phyloP scores from a whole-genome alignment of 768 basidiomycete genomes.

The Mycena latifolia region DNA sequence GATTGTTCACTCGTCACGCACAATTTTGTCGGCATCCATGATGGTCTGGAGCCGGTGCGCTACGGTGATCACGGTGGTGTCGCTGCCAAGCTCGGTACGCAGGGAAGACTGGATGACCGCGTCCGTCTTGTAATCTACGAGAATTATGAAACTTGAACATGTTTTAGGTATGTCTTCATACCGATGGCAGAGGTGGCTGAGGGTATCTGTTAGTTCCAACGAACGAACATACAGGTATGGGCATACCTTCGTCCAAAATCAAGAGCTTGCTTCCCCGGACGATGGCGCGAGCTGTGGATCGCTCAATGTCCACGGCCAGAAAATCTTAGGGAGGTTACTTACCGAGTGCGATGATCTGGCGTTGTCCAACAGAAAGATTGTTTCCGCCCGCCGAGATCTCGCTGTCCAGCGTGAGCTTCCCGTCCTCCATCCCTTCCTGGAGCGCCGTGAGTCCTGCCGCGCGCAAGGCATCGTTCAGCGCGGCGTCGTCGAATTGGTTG shows the following conservation, averaged over 20 bases:
- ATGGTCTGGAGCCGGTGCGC: conserved; percentile 47
- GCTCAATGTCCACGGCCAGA: background rate
- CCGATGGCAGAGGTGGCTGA: conserved; percentile 23
- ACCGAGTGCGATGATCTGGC: conserved; percentile 30
- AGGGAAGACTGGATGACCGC: conserved; percentile 56
- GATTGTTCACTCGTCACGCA: conserved; percentile 27
- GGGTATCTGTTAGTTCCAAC: too few relatives aligned
- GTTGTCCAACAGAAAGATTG: conserved; percentile 17
- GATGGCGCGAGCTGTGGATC: conserved; percentile 39
- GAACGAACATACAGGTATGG: too few relatives aligned
- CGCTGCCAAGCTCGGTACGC: conserved; percentile 47
- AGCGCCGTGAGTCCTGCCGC: too few relatives aligned
- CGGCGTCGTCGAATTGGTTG: too few relatives aligned
- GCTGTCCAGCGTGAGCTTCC: too few relatives aligned
- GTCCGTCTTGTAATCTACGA: conserved; percentile 50
- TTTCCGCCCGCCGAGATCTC: too few relatives aligned
- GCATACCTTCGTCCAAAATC: conserved; percentile 23
- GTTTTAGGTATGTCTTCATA: background rate
- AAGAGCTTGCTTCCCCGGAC: conserved; percentile 28
- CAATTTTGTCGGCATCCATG: conserved; percentile 47
- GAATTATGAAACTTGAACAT: background rate
- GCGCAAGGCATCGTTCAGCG: too few relatives aligned
- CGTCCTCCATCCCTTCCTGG: too few relatives aligned
- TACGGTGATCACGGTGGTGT: conserved; percentile 43
- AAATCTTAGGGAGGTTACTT: background rate